Evolutionary conservation across 495 filamentous ascomycete genomes (phyloP).

Genomic region (Podospora comata): DNA sequence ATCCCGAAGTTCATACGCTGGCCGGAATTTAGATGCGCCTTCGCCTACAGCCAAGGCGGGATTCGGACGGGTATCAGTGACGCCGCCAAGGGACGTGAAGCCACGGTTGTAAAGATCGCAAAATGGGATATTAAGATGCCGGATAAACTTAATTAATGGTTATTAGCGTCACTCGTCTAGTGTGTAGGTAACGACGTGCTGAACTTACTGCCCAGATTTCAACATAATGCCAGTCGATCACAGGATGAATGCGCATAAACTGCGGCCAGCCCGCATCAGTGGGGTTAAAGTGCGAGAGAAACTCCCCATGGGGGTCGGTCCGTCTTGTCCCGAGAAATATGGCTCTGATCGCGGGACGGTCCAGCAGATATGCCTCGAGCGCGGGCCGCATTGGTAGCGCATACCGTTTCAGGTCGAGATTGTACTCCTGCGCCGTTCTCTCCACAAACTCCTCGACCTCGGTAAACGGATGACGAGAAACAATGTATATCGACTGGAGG

Average conservation of each 20-base stretch:
- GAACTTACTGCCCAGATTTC: slow-evolving; percentile 81
- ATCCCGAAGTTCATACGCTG: slow-evolving; percentile 81
- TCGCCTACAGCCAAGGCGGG: slow-evolving; percentile 59
- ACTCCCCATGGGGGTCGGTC: slow-evolving; percentile 85
- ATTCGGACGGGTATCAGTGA: slow-evolving; percentile 87
- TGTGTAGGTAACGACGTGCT: not conserved
- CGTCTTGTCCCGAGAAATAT: slow-evolving; percentile 90
- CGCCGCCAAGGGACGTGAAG: slow-evolving; percentile 72
- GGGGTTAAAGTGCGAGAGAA: slow-evolving; percentile 71
- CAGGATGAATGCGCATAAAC: slow-evolving; percentile 90
- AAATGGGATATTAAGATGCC: slow-evolving; percentile 71
- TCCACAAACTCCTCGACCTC: slow-evolving; percentile 83
- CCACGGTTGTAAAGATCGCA: slow-evolving; percentile 78
- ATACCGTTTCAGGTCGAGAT: slow-evolving; percentile 73
- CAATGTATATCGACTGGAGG: slow-evolving; percentile 85
- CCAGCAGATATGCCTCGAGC: slow-evolving; percentile 71
- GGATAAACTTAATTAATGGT: slow-evolving; percentile 61
- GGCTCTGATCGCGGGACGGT: slow-evolving; percentile 63
- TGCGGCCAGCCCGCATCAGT: slow-evolving; percentile 89
- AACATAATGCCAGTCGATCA: slow-evolving; percentile 95
- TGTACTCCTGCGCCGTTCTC: slow-evolving; percentile 59
- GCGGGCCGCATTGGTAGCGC: slow-evolving; percentile 72
- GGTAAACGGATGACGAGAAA: slow-evolving; percentile 72
- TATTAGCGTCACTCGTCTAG: not conserved
- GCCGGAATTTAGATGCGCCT: slow-evolving; percentile 55